These are phyloP conservation scores for Neurospora sp. DNA, from an alignment of 495 filamentous ascomycete species.

Conservation along the genomic window DNA sequence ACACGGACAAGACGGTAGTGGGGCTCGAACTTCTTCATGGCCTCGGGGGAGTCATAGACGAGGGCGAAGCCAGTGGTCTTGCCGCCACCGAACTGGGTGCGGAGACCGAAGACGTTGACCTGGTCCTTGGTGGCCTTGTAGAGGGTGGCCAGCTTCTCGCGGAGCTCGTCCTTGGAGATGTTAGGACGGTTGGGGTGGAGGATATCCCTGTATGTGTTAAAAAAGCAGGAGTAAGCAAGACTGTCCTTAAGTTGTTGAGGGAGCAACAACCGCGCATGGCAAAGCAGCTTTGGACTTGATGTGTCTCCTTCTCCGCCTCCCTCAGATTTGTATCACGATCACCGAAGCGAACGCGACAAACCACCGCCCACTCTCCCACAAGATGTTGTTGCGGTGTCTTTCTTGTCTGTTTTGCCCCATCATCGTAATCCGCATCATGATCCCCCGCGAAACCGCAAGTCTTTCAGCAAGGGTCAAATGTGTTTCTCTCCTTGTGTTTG, in stretches of 20 bases:
- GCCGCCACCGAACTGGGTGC: conserved; percentile 97
- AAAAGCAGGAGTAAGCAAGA: conserved; percentile 6
- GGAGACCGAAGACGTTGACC: conserved; percentile 94
- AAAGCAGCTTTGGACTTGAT: not conserved
- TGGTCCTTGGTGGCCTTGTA: conserved; percentile 98
- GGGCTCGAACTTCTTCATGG: conserved; percentile 99
- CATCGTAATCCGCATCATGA: not conserved
- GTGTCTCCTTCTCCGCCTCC: not conserved
- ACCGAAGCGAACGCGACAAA: not conserved
- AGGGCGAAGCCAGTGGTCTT: conserved; percentile 99
- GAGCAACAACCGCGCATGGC: not conserved
- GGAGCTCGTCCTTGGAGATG: conserved; percentile 98
- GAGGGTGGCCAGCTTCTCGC: conserved; percentile 81
- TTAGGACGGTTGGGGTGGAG: conserved; percentile 97
- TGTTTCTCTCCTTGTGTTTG: not conserved
- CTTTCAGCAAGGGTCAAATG: not conserved
- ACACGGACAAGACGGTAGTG: conserved; percentile 91
- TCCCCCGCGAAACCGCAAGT: not conserved
- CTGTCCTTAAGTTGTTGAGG: not conserved
- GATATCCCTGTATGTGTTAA: conserved; percentile 63
- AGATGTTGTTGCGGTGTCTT: not conserved
- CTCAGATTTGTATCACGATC: not conserved
- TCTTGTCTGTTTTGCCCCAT: not conserved
- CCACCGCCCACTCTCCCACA: not conserved
- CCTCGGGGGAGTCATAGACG: conserved; percentile 93